Evolutionary conservation across 768 basidiomycete species (phyloP).

Genomic region (Krasilnikovozyma curviuscula): DNA sequence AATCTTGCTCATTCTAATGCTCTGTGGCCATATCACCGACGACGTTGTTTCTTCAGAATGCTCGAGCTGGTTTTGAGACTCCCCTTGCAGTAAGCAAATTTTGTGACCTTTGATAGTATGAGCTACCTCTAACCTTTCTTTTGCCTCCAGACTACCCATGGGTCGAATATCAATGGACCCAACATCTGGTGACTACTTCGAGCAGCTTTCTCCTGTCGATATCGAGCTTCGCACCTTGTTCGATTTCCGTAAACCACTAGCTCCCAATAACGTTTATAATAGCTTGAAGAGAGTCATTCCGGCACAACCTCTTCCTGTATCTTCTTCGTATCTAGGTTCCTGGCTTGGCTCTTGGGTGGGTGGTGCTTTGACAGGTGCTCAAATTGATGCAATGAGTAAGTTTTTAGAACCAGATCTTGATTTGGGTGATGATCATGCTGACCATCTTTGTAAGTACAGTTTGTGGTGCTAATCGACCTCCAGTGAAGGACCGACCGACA

Average conservation of each 20-base stretch:
- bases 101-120: not conserved
- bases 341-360: slow-evolving; percentile 27
- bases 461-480: slow-evolving; percentile 25
- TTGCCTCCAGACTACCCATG: slow-evolving; percentile 15
- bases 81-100: too few relatives aligned
- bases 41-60: not conserved
- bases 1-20: slow-evolving; percentile 18
- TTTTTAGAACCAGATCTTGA: not conserved
- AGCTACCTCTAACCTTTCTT: not conserved
- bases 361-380: slow-evolving; percentile 25
- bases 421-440: not conserved
- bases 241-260: slow-evolving; percentile 23
- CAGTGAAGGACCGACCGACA: not conserved
- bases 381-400: slow-evolving; percentile 23
- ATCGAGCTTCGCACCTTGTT: slow-evolving; percentile 25
- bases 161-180: slow-evolving; percentile 25
- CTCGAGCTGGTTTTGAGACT: too few relatives aligned
- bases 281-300: slow-evolving; percentile 18
- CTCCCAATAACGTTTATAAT: slow-evolving; percentile 19
- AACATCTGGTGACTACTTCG: slow-evolving; percentile 22
- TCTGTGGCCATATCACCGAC: slow-evolving; percentile 16
- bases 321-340: slow-evolving; percentile 16
- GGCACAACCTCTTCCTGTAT: slow-evolving; percentile 22
- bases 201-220: slow-evolving; percentile 21
- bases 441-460: slow-evolving; percentile 13